phyloP scores from a whole-genome alignment of 192 early-diverging fungal species.

The Coemansia reversa region DNA sequence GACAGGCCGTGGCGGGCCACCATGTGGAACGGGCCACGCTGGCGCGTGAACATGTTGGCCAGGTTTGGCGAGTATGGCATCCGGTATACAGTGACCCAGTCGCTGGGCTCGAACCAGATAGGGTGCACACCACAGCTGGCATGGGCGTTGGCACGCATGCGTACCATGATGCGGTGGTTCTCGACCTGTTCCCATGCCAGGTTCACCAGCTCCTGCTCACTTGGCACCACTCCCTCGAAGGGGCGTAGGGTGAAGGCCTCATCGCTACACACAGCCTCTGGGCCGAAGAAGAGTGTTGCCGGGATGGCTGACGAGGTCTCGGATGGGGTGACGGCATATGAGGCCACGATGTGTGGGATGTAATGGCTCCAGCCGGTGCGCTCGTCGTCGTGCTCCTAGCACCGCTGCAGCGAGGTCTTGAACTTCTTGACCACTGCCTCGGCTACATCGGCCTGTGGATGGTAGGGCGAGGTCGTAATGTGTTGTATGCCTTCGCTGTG shows the following conservation, averaged over 20 bases:
- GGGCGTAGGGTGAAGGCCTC: not conserved
- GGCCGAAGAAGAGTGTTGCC: too few species aligned
- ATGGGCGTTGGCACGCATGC: not conserved
- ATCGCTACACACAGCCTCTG: not conserved
- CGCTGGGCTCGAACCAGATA: slow-evolving; percentile 6
- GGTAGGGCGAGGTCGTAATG: not conserved
- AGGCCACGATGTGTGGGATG: too few species aligned
- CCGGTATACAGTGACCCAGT: slow-evolving; percentile 1
- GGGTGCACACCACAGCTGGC: not conserved
- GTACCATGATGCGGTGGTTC: not conserved
- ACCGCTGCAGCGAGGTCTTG: slow-evolving; percentile 11
- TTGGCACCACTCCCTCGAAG: not conserved
- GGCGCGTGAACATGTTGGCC: too few species aligned
- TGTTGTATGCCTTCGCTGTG: not conserved
- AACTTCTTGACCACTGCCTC: slow-evolving; percentile 26
- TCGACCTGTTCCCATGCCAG: not conserved
- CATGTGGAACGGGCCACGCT: too few species aligned
- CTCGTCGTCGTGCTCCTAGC: not conserved
- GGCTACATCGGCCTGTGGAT: slow-evolving; percentile 9
- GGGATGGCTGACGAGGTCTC: too few species aligned
- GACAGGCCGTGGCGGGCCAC: too few species aligned
- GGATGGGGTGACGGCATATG: too few species aligned
- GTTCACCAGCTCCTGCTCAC: not conserved
- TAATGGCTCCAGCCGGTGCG: slow-evolving; percentile 3
- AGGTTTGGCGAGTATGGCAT: too few species aligned